Evolutionary conservation across 768 basidiomycete genomes (phyloP), one percentile per base, ranked within the genome.

Genomic region (Cubamyces sp.): DNA sequence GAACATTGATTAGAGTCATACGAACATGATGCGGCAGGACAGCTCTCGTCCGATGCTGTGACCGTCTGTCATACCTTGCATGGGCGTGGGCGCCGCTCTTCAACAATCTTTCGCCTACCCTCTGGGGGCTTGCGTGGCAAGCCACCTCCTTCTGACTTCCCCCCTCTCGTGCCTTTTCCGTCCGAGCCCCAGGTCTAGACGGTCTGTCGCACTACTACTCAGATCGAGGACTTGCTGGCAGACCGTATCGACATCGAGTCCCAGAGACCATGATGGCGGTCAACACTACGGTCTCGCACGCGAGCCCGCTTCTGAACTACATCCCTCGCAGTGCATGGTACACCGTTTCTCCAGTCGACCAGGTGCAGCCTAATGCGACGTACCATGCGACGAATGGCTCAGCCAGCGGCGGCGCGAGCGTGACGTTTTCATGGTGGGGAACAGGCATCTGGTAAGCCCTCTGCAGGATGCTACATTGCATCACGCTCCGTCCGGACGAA

Each of bases 321-420:
- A 61, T 68, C n/a, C 69, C 69, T 1, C 60, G 62, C 5, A 61
- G 52, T n/a, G 62, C 68, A 18, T 70, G 69, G 69, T 64, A 43
- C 30, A 64, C 63, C 21, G 63, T 43, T n/a, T 50, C 43, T 12
- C 19, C 30, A 14, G 23, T 18, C 14, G 45, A 19, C 37, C 34
- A 34, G 34, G 9, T 50, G 7, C 64, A 64, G 28, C 8, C 60
- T 0, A 45, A 54, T 11, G 3, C 54, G 23, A 64, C 61, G 23
- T 67, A 65, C 47, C 67, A 70, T 43, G 50, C 58, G 3, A 70
- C 57, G 0, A 67, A 66, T 34, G 54, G 26, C 9, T 42, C 64
- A 7, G 23, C n/a, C 8, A 42, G 26, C 39, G 62, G 57, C 1
- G 43, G 30, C 26, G 68, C 54, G 5, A 64, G 63, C 43, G 37